These are phyloP conservation scores for Alternaria longipes DNA, from an alignment of 2,329 filamentous ascomycete species.

Conservation along the genomic window DNA sequence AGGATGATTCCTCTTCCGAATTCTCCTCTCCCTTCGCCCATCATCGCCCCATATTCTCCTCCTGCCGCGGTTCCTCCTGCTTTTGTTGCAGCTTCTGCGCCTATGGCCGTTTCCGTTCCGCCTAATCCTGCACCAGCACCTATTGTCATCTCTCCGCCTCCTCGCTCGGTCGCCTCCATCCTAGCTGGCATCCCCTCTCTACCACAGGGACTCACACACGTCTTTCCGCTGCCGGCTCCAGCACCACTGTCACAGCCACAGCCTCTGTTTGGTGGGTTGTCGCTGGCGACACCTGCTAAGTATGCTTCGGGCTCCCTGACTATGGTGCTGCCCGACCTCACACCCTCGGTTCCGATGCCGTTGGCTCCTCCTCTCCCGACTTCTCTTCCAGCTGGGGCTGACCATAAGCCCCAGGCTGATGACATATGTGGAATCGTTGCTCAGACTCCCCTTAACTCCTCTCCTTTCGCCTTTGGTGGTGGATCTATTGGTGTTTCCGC, in stretches of 20 bases:
- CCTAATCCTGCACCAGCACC: neutral
- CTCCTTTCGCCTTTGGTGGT: neutral
- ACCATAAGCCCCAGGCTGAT: conserved; percentile 6
- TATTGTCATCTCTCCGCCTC: neutral
- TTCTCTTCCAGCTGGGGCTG: conserved; percentile 6
- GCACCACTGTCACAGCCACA: conserved; percentile 1
- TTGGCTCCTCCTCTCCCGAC: neutral
- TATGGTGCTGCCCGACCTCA: conserved; percentile 7
- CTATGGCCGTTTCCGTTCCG: neutral
- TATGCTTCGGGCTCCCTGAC: conserved; percentile 3
- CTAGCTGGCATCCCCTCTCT: conserved; percentile 5
- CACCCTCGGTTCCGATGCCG: neutral
- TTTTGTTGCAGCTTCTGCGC: neutral
- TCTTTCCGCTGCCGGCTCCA: conserved; percentile 4
- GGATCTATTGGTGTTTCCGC: neutral
- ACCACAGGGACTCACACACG: neutral
- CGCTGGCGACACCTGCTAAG: neutral
- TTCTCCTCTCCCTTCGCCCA: neutral
- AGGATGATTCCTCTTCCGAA: neutral
- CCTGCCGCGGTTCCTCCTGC: neutral
- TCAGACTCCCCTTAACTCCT: neutral
- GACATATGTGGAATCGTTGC: neutral
- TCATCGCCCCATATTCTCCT: neutral
- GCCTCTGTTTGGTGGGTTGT: neutral
- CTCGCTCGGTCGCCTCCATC: neutral